phyloP scores from a whole-genome alignment of 495 filamentous ascomycete genomes.

The Hypoxylon lienhwacheense region DNA sequence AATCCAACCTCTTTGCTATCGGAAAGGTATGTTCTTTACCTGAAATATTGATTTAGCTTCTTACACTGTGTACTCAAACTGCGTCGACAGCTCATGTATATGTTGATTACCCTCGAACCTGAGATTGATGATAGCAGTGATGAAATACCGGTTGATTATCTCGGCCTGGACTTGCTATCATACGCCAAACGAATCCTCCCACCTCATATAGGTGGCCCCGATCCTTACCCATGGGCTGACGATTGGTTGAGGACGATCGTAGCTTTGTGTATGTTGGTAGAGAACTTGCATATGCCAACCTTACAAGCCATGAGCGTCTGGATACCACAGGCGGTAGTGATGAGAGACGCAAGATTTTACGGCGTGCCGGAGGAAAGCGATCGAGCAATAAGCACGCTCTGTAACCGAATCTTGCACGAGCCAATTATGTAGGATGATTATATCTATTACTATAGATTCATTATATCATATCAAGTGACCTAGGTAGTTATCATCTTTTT shows the following conservation, averaged over 20 bases:
- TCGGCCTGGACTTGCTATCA: not conserved
- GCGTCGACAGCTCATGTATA: conserved; percentile 4
- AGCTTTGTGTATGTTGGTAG: not conserved
- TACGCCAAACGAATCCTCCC: conserved; percentile 1
- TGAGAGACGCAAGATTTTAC: conserved; percentile 1
- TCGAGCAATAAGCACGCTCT: too few species aligned
- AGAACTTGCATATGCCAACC: not conserved
- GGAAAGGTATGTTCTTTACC: conserved; percentile 7
- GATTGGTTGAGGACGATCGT: conserved; percentile 6
- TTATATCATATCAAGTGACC: too few species aligned
- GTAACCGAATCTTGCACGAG: too few species aligned
- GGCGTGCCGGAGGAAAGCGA: not conserved
- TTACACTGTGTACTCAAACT: not conserved
- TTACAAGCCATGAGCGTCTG: not conserved
- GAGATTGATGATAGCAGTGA: too few species aligned
- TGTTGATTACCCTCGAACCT: conserved; percentile 1
- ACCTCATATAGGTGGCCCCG: not conserved
- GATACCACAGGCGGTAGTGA: not conserved
- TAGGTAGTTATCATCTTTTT: too few species aligned
- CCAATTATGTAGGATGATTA: too few species aligned
- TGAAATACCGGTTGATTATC: not conserved
- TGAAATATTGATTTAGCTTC: not conserved
- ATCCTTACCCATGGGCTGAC: conserved; percentile 16
- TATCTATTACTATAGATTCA: too few species aligned
- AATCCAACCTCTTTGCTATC: conserved; percentile 1